phyloP scores from a whole-genome alignment of 2,329 filamentous ascomycete genomes.

The Verticillium nubilum region DNA sequence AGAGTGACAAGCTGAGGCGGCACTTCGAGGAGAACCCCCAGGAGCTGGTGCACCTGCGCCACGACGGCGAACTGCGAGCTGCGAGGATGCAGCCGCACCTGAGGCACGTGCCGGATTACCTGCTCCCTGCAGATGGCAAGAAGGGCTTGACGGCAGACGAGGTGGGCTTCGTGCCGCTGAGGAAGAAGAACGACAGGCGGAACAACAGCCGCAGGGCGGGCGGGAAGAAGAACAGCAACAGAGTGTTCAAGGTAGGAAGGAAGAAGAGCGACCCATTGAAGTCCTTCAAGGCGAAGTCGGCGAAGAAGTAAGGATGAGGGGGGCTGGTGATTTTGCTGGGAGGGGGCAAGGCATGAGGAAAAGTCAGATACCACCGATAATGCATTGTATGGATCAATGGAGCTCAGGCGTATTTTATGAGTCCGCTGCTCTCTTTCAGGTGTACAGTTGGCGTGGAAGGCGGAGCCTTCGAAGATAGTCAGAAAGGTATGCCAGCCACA shows the following conservation, averaged over 20 bases:
- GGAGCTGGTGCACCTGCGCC: conserved; percentile 79
- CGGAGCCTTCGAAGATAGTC: too few species aligned
- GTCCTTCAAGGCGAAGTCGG: conserved; percentile 67
- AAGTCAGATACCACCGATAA: not conserved
- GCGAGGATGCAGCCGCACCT: conserved; percentile 83
- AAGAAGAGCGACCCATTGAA: conserved; percentile 80
- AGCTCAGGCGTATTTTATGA: not conserved
- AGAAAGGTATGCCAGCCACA: too few species aligned
- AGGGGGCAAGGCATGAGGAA: not conserved
- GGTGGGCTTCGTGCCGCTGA: conserved; percentile 70
- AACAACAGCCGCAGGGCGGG: conserved; percentile 20
- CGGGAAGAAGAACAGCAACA: conserved; percentile 44
- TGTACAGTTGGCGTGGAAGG: not conserved
- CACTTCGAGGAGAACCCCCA: conserved; percentile 97
- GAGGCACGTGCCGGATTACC: conserved; percentile 81
- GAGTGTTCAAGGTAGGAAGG: conserved; percentile 44
- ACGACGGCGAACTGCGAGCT: conserved; percentile 82
- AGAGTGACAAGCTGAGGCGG: conserved; percentile 88
- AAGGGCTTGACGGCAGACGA: conserved; percentile 59
- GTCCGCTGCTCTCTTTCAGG: not conserved
- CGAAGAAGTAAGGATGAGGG: conserved; percentile 26
- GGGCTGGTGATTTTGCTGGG: not conserved
- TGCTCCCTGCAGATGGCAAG: conserved; percentile 67
- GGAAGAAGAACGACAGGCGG: conserved; percentile 28
- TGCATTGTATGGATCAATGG: not conserved